Conservation (phyloP, 805 yeast genomes). For the Lipomyces kockii region DNA sequence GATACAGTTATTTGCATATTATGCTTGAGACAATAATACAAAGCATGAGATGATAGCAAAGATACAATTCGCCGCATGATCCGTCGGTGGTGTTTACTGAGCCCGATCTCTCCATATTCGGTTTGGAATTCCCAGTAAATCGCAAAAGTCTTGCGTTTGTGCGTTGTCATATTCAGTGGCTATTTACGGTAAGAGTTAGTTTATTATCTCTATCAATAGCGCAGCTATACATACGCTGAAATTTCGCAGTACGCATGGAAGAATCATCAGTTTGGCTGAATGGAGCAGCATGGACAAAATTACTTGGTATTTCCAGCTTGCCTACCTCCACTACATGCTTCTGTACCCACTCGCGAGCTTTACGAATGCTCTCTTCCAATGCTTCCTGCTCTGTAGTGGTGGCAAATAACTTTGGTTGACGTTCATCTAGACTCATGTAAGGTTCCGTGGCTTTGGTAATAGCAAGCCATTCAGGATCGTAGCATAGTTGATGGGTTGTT, state of each 20-base stretch:
- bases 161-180: constrained; percentile 37
- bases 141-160: constrained; percentile 42
- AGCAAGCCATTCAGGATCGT: constrained; percentile 49
- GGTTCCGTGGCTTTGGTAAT: constrained; percentile 41
- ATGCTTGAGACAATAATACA: no score
- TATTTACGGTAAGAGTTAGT: not conserved
- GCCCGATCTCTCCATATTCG: constrained; percentile 17
- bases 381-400: constrained; percentile 17
- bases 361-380: constrained; percentile 26
- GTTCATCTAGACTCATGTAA: constrained; percentile 30
- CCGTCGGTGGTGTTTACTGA: not conserved
- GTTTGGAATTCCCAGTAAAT: constrained; percentile 38
- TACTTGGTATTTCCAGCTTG: constrained; percentile 41
- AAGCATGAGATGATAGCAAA: not conserved
- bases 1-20: not conserved
- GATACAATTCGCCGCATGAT: no score
- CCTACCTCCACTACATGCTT: constrained; percentile 39
- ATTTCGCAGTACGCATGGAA: not conserved
- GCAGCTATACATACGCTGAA: constrained; percentile 4
- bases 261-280: not conserved
- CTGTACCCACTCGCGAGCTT: constrained; percentile 43
- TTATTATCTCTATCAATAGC: not conserved
- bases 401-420: constrained; percentile 15
- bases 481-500: constrained; percentile 26
- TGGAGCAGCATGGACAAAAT: constrained; percentile 39